A percentile compares a stretch with the other conserved stretches of the same genome.
phyloP scores from a whole-genome alignment of 371 early-diverging fungal genomes.

The Quaeritorhiza haematococci region DNA sequence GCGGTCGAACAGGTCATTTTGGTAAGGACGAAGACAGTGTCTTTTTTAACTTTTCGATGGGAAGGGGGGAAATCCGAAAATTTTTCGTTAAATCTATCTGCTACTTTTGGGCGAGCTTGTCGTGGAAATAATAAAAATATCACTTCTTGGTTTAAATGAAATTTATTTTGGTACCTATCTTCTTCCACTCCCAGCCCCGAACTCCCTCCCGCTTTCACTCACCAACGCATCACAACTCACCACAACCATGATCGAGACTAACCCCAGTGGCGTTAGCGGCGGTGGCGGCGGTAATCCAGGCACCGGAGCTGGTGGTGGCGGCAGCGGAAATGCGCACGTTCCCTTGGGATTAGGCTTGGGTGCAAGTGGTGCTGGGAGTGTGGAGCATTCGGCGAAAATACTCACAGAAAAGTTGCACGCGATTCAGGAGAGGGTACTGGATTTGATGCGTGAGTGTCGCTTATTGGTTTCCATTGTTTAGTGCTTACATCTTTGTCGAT shows the following conservation, averaged over 20 bases:
- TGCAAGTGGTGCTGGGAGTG: background rate
- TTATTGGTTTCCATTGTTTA: background rate
- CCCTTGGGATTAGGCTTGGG: background rate
- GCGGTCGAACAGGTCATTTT: too few relatives aligned
- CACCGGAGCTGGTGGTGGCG: background rate
- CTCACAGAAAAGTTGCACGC: slow-evolving; percentile 40
- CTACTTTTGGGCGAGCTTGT: slow-evolving; percentile 4
- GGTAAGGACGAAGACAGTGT: too few relatives aligned
- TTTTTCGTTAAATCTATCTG: background rate
- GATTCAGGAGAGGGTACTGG: slow-evolving; percentile 35
- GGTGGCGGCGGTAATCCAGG: background rate
- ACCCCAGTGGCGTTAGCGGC: background rate
- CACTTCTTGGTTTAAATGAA: too few relatives aligned
- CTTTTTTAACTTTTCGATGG: too few relatives aligned
- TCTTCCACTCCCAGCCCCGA: too few relatives aligned
- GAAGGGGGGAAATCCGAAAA: background rate
- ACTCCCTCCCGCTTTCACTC: too few relatives aligned
- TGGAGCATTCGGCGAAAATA: slow-evolving; percentile 20
- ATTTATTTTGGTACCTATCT: too few relatives aligned
- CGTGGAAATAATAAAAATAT: slow-evolving; percentile 2
- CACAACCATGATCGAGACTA: background rate
- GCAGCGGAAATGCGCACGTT: background rate
- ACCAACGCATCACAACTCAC: background rate
- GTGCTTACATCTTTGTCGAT: background rate
- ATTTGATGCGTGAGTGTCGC: slow-evolving; percentile 26